Base-by-base conservation (phyloP, 2,329 filamentous ascomycete genomes). In the Aspergillus japonicus region DNA sequence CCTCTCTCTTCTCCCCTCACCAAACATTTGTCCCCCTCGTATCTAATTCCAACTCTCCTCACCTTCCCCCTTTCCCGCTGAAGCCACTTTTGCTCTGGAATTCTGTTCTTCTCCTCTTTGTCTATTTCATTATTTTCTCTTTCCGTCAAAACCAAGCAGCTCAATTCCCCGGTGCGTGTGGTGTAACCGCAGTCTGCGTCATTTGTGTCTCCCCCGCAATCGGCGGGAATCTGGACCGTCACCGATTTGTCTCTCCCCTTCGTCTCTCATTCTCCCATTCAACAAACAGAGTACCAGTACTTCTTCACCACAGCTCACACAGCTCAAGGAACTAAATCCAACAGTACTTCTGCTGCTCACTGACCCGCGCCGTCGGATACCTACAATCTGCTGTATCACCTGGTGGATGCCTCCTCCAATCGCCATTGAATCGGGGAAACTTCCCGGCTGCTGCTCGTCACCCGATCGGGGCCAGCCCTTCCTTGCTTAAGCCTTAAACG, bases 391-490 rank as follows among this genome's bases (percentile, higher is more conserved):
- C 16, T 44, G 50, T 50, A 35, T 48, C 47, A 35, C 44, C 21
- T 35, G 52, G 51, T 62, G 26, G 54, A 53, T 54, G 47, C 23
- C 33, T 54, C 57, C 51, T 61, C 57, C 63, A 60, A 63, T 62
- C 59, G 56, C 39, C 54, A n/a, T 44, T 57, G 42, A 31, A 53
- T 52, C 50, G 39, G 50, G 47, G 50, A 58, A 33, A 50, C 44
- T 50, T 57, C 52, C 61, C 50, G 53, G 39, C 53, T 60, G 55
- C 61, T 65, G 63, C 61, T 57, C 31, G 55, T 65, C 63, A 53
- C 63, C 59, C 61, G 59, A 60, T 62, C 61, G 44, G 61, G 63
- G 49, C 48, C 59, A 58, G 35, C 21, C 56, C 50, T 31, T 26
- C 52, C 52, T 51, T 59, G 47, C 60, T 39, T 47, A 52, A 42